Conservation (phyloP, 2,329 filamentous ascomycete species). For the Exserohilum turcica region DNA sequence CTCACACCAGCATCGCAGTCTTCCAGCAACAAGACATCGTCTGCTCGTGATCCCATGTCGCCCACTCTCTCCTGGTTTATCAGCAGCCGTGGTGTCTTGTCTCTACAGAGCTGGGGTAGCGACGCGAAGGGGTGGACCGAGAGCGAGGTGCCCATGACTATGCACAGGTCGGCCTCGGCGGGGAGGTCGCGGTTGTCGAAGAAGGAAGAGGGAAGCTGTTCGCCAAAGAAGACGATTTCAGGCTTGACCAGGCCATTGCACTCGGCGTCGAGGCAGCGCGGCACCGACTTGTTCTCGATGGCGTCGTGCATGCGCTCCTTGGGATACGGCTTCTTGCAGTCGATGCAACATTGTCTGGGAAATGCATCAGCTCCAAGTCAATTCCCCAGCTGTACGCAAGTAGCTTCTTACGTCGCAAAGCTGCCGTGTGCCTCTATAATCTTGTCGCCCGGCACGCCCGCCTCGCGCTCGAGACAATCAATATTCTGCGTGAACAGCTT, state of each 20-base stretch:
- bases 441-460: constrained; percentile 78
- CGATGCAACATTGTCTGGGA: constrained; percentile 79
- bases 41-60: constrained; percentile 72
- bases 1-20: constrained; percentile 84
- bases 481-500: constrained; percentile 98
- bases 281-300: constrained; percentile 70
- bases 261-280: constrained; percentile 63
- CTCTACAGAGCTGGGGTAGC: constrained; percentile 68
- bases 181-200: constrained; percentile 63
- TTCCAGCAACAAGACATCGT: constrained; percentile 84
- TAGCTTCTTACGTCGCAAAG: constrained; percentile 66
- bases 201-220: constrained; percentile 70
- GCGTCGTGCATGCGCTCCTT: constrained; percentile 74
- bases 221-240: constrained; percentile 94
- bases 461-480: constrained; percentile 87
- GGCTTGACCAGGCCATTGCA: constrained; percentile 88
- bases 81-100: constrained; percentile 74
- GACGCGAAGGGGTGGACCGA: constrained; percentile 87
- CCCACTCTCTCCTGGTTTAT: constrained; percentile 89
- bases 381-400: too few relatives aligned
- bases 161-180: constrained; percentile 71
- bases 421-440: constrained; percentile 96
- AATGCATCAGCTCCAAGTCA: too few relatives aligned
- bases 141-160: constrained; percentile 88
- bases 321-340: constrained; percentile 76